Conservation (phyloP, 352 stramenopile genomes). For the Phytophthora brassicae region DNA sequence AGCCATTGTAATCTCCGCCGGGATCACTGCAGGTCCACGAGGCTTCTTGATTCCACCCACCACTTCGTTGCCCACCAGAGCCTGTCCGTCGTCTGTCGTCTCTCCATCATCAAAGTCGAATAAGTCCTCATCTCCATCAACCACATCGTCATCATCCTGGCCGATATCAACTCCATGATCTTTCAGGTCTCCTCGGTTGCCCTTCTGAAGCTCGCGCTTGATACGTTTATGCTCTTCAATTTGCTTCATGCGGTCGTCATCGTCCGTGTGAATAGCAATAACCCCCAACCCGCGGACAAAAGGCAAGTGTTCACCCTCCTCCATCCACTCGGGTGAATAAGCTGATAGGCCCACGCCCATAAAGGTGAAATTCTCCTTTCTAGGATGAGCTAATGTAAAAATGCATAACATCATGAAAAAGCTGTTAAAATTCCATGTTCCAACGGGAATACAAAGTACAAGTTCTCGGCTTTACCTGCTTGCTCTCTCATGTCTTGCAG, state of each 20-base stretch:
- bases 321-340: conserved; percentile 66
- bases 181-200: conserved; percentile 36
- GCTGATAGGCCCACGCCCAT: conserved; percentile 60
- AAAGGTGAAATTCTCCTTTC: conserved; percentile 56
- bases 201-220: conserved; percentile 48
- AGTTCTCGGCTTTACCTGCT: conserved; percentile 34
- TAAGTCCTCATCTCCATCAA: conserved; percentile 38
- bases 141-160: conserved; percentile 31
- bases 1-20: conserved; percentile 51
- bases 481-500: conserved; percentile 47
- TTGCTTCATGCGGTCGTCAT: conserved; percentile 55
- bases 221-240: conserved; percentile 72
- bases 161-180: conserved; percentile 14
- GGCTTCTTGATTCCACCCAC: conserved; percentile 45
- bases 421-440: conserved; percentile 3
- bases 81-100: conserved; percentile 37
- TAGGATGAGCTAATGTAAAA: conserved; percentile 34
- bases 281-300: conserved; percentile 54
- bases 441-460: not conserved
- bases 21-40: conserved; percentile 41
- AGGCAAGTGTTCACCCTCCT: conserved; percentile 54
- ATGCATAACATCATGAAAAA: conserved; percentile 13
- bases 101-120: conserved; percentile 42
- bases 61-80: conserved; percentile 52
- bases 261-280: conserved; percentile 49